A percentile compares a stretch with the other conserved stretches of the same genome.
These are phyloP conservation scores for Paecilomyces formosus DNA, from an alignment of 2,329 filamentous ascomycete genomes.

Conservation along the genomic window DNA sequence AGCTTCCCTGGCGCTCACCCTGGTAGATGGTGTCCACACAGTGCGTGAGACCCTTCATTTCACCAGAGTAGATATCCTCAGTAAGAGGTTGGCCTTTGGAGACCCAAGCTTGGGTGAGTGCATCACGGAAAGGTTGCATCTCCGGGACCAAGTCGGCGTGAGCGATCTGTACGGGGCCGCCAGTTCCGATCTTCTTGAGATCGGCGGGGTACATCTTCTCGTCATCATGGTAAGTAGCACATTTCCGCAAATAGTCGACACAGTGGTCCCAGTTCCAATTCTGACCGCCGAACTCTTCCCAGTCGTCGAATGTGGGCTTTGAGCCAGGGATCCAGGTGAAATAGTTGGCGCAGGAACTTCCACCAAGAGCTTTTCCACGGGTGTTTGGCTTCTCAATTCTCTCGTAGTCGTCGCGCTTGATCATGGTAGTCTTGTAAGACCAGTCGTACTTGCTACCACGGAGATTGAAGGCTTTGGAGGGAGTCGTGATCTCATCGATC, in stretches of 20 bases:
- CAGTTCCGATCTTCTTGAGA: slow-evolving; percentile 42
- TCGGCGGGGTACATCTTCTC: slow-evolving; percentile 38
- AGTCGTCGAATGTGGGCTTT: slow-evolving; percentile 49
- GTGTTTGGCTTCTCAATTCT: slow-evolving; percentile 58
- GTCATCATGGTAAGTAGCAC: slow-evolving; percentile 53
- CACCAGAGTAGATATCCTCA: slow-evolving; percentile 51
- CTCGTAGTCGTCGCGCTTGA: slow-evolving; percentile 49
- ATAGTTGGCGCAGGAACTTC: slow-evolving; percentile 54
- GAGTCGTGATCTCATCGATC: slow-evolving; percentile 49
- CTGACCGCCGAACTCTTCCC: slow-evolving; percentile 38
- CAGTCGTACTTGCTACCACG: slow-evolving; percentile 54
- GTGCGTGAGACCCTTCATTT: slow-evolving; percentile 47
- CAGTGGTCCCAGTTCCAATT: slow-evolving; percentile 51
- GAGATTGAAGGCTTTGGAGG: slow-evolving; percentile 49
- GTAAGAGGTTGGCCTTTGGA: slow-evolving; percentile 45
- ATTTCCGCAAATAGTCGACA: slow-evolving; percentile 48
- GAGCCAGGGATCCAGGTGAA: slow-evolving; percentile 57
- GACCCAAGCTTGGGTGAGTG: slow-evolving; percentile 45
- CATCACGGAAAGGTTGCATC: slow-evolving; percentile 40
- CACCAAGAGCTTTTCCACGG: slow-evolving; percentile 52
- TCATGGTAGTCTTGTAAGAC: slow-evolving; percentile 56
- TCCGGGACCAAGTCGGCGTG: slow-evolving; percentile 51
- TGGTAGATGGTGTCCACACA: slow-evolving; percentile 52
- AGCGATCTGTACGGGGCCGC: slow-evolving; percentile 48
- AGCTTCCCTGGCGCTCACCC: slow-evolving; percentile 48